Conservation (phyloP, 441 rosid genomes). For the Croton laevigatus region DNA sequence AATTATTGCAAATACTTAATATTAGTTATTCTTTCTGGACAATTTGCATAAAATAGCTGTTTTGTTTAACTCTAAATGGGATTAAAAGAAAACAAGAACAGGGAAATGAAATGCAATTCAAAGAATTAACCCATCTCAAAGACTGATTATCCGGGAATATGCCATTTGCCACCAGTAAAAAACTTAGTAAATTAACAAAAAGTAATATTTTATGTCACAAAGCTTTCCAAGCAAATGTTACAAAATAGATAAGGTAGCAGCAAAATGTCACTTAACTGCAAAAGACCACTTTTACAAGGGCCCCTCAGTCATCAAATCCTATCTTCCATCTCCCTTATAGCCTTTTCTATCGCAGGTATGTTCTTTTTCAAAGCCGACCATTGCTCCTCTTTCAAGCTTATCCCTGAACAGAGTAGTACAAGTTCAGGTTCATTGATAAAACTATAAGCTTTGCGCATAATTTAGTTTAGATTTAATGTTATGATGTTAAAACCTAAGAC, state of each 20-base stretch:
- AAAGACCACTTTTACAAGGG: background rate
- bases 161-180: conserved; percentile 2
- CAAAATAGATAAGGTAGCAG: conserved; percentile 4
- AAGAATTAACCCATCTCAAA: background rate
- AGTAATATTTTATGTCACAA: background rate
- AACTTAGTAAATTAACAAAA: too few relatives aligned
- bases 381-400: conserved; percentile 80
- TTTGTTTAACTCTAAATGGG: too few relatives aligned
- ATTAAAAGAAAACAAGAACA: background rate
- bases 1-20: too few relatives aligned
- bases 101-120: background rate
- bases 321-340: conserved; percentile 67
- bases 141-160: background rate
- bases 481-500: background rate
- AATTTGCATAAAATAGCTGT: too few relatives aligned
- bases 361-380: conserved; percentile 66
- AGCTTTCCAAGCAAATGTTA: background rate
- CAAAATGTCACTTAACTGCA: background rate
- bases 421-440: background rate
- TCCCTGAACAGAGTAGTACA: conserved; percentile 44
- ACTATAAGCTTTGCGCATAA: background rate
- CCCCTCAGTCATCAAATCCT: conserved; percentile 8
- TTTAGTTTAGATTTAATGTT: background rate
- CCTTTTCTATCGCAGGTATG: conserved; percentile 62
- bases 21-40: too few relatives aligned